Base-by-base conservation (phyloP, 1,284 basidiomycete species). In the Ustilago shanxiensis region DNA sequence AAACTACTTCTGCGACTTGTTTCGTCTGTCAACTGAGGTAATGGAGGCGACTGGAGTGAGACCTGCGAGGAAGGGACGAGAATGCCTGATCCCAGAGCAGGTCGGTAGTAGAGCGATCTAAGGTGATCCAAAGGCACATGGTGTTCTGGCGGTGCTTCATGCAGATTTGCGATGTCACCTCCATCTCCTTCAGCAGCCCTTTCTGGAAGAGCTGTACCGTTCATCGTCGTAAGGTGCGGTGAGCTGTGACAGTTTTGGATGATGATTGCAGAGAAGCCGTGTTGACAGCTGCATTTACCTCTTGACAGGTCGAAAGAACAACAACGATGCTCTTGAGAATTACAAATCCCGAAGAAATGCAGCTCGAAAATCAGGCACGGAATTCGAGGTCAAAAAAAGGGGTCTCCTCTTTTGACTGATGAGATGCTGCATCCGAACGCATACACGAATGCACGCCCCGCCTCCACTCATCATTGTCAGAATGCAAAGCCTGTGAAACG, bases 41-140 rank as follows among this genome's bases (percentile, higher is more conserved):
- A 6, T 8, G 47, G 26, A n/a, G 47, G 28, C 4, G 24, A 11
- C 28, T 49, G 24, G 26, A 49, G 14, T 2, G 53, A 26, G 3
- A 66, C 50, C 39, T 68, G 41, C 26, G 66, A 65, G 7, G 72
- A 65, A 1, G 74, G 66, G 7, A 77, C 60, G 18, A 77, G 62
- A n/a, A 68, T 50, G 29, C 74, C 74, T 4, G 74, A 72, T 18
- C 69, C 74, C 33, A 72, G 33, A 5, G 74, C 69, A 8, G 68
- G 68, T n/a, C 74, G 61, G 24, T 72, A 77, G 66, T 77, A 77
- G 39, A 77, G 66, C 44, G 68, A 65, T 8, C 74, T 65, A 16
- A 77, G 74, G 37, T 77, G 62, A 16, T 77, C 69, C 28, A 77
- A 22, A 1, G 74, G 74, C 3, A 77, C 66, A 41, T 69, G 70